phyloP scores from a whole-genome alignment of 1,284 basidiomycete species.

The Gastroboletus turbinatus region DNA sequence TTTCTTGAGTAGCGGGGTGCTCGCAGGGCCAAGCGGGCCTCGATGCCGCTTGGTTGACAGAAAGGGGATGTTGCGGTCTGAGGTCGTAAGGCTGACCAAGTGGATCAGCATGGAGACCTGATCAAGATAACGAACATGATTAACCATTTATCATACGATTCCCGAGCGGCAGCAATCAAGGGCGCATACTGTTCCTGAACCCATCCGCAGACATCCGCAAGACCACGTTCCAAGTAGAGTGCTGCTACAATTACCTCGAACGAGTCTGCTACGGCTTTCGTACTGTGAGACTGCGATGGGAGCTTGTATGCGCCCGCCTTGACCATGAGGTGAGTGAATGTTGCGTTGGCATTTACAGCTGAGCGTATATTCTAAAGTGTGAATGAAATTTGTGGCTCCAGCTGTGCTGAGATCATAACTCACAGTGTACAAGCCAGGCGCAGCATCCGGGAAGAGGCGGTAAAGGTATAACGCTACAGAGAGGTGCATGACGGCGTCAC shows the following conservation, averaged over 20 bases:
- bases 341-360: constrained; percentile 31
- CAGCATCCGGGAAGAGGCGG: constrained; percentile 26
- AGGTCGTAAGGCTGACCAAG: constrained; percentile 12
- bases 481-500: constrained; percentile 34
- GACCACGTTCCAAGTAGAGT: constrained; percentile 31
- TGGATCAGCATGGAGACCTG: constrained; percentile 6
- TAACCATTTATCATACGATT: constrained; percentile 23
- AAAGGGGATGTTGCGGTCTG: background rate
- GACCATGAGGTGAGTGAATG: constrained; percentile 33
- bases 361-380: constrained; percentile 28
- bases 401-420: background rate
- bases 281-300: constrained; percentile 15
- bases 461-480: constrained; percentile 32
- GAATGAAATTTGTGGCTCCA: background rate
- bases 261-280: constrained; percentile 32
- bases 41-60: constrained; percentile 18
- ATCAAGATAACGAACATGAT: background rate
- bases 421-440: constrained; percentile 33
- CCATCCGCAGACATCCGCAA: constrained; percentile 28
- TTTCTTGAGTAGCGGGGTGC: constrained; percentile 24
- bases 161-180: constrained; percentile 24
- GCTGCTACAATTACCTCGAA: constrained; percentile 35
- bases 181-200: constrained; percentile 32
- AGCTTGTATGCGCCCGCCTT: constrained; percentile 30
- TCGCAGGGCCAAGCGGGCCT: background rate